These are phyloP conservation scores for Arabidopsis hybrid DNA, from an alignment of 441 rosid genomes.

Conservation along the genomic window DNA sequence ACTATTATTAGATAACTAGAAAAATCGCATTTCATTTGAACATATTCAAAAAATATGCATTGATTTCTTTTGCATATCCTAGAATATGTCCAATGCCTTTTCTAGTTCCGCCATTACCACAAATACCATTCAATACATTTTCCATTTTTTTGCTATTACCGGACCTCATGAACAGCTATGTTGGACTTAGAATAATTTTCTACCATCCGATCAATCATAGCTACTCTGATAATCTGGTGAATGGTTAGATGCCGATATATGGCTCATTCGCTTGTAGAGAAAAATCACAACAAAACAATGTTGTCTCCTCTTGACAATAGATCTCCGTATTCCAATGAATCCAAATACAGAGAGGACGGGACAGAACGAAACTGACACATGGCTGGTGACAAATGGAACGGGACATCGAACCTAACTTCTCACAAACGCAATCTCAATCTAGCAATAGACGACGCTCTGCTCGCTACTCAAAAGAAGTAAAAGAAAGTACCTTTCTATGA, in stretches of 20 bases:
- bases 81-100: neutral
- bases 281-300: conserved; percentile 13
- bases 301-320: neutral
- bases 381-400: neutral
- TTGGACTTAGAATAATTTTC: conserved; percentile 19
- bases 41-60: neutral
- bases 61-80: neutral
- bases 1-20: neutral
- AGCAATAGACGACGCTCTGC: neutral
- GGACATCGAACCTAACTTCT: neutral
- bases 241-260: too few relatives aligned
- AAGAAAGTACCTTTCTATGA: neutral
- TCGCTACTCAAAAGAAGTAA: neutral
- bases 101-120: neutral
- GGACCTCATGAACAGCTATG: neutral
- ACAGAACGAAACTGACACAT: neutral
- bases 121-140: neutral
- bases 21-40: neutral
- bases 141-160: rapidly evolving
- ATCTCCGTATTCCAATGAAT: neutral
- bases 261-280: conserved; percentile 14
- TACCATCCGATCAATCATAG: neutral
- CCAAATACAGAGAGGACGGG: neutral
- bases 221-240: neutral
- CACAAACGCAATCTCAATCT: neutral